Percentiles rank a stretch among this genome's conserved stretches.
Conservation (phyloP, 352 stramenopile species). For the Globisporangium barbulae region DNA sequence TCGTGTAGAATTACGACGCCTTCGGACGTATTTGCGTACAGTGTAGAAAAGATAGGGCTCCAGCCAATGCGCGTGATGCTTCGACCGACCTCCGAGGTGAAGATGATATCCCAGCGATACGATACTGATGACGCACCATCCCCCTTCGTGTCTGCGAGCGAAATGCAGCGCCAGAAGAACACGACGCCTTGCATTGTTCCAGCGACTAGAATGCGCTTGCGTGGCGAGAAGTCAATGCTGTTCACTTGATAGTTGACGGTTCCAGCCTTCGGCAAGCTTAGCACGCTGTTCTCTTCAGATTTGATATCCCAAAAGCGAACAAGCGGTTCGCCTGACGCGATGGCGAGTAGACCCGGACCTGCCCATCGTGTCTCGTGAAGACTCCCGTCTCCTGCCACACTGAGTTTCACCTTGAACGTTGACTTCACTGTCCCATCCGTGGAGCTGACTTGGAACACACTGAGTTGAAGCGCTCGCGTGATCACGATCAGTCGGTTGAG, state of each 20-base stretch:
- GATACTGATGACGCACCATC: conserved; percentile 17
- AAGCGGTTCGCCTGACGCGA: conserved; percentile 84
- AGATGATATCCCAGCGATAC: conserved; percentile 72
- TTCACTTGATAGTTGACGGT: conserved; percentile 65
- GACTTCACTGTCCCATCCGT: conserved; percentile 81
- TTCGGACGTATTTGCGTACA: conserved; percentile 72
- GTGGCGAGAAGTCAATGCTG: conserved; percentile 86
- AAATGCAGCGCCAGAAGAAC: conserved; percentile 88
- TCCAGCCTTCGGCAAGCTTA: conserved; percentile 67
- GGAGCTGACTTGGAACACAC: conserved; percentile 86
- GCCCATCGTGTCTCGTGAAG: conserved; percentile 88
- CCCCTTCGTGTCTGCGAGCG: conserved; percentile 25
- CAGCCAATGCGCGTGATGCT: conserved; percentile 62
- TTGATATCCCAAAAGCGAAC: conserved; percentile 92
- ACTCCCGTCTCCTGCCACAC: conserved; percentile 74
- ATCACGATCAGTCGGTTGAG: conserved; percentile 86
- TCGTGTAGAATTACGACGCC: conserved; percentile 82
- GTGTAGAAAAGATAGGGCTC: conserved; percentile 52
- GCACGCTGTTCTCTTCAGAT: conserved; percentile 90
- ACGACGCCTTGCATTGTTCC: conserved; percentile 84
- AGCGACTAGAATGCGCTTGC: conserved; percentile 83
- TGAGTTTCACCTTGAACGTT: conserved; percentile 88
- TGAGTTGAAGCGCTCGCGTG: conserved; percentile 85
- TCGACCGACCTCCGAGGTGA: conserved; percentile 46
- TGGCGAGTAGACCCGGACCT: conserved; percentile 85